phyloP scores from a whole-genome alignment of 768 basidiomycete genomes.

The Boletus tomentosulus region DNA sequence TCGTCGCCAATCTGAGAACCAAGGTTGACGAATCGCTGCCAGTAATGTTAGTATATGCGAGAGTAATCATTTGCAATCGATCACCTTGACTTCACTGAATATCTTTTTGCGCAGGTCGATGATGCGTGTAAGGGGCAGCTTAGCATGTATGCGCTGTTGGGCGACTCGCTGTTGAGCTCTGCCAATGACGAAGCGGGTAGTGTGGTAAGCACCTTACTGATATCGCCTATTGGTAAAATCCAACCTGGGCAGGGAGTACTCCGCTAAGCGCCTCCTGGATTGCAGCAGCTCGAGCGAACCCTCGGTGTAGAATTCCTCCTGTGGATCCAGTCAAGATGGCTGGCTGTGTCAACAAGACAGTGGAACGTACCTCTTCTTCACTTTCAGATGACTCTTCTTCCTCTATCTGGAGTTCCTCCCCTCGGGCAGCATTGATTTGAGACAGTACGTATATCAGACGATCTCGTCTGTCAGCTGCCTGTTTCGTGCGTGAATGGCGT shows the following conservation, averaged over 20 bases:
- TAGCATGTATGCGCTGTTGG: conserved; percentile 88
- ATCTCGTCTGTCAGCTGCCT: conserved; percentile 96
- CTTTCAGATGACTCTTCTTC: conserved; percentile 65
- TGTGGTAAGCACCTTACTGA: conserved; percentile 75
- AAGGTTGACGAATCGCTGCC: conserved; percentile 81
- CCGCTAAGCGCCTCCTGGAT: conserved; percentile 81
- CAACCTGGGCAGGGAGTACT: conserved; percentile 94
- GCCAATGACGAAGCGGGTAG: conserved; percentile 38
- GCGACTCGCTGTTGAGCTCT: conserved; percentile 95
- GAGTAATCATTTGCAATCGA: conserved; percentile 9
- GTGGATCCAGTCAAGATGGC: conserved; percentile 10
- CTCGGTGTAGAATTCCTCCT: conserved; percentile 95
- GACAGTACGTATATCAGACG: conserved; percentile 93
- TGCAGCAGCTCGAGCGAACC: conserved; percentile 85
- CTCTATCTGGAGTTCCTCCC: conserved; percentile 73
- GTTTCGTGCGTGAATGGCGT: conserved; percentile 18
- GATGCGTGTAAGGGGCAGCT: conserved; percentile 79
- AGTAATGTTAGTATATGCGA: background rate
- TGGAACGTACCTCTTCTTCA: conserved; percentile 65
- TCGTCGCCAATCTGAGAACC: conserved; percentile 99
- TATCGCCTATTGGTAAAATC: conserved; percentile 55
- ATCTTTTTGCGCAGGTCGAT: conserved; percentile 92
- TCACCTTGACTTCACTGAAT: conserved; percentile 84
- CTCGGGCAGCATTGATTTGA: conserved; percentile 86
- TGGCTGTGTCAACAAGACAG: background rate